phyloP scores from a whole-genome alignment of 306 rosid species.

The Fragaria iinumae region DNA sequence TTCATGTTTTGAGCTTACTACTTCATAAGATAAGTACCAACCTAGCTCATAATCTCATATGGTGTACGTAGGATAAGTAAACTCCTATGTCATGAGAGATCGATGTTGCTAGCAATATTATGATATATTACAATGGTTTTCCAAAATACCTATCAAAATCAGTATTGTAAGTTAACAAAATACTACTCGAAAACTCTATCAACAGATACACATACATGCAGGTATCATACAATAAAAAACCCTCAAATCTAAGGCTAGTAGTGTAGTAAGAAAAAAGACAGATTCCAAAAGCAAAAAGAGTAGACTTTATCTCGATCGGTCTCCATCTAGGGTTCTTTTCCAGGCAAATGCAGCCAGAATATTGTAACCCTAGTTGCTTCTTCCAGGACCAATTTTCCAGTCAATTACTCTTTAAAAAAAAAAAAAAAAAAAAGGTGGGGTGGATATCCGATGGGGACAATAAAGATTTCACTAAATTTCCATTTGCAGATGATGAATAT shows the following conservation, averaged over 20 bases:
- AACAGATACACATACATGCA: no score
- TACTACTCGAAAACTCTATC: no score
- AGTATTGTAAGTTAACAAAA: neutral
- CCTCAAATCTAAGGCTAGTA: neutral
- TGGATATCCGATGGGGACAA: neutral
- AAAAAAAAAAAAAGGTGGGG: accelerated
- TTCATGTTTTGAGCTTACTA: neutral
- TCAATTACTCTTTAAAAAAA: neutral
- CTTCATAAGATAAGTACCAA: neutral
- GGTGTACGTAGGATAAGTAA: neutral
- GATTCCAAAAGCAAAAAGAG: neutral
- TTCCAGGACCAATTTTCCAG: neutral
- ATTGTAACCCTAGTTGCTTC: neutral
- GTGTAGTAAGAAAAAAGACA: neutral
- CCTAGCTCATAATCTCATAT: neutral
- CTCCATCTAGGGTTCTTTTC: neutral
- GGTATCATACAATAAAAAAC: no score
- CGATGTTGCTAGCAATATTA: neutral
- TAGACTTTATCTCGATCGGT: neutral
- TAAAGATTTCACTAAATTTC: neutral
- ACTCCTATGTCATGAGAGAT: neutral
- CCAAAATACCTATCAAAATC: neutral
- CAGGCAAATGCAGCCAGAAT: neutral
- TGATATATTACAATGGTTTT: neutral
- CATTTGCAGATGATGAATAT: neutral